Percentiles rank a stretch among this genome's conserved stretches.
Conservation (phyloP, 352 stramenopile species). For the Halophytophthora batemanensis region DNA sequence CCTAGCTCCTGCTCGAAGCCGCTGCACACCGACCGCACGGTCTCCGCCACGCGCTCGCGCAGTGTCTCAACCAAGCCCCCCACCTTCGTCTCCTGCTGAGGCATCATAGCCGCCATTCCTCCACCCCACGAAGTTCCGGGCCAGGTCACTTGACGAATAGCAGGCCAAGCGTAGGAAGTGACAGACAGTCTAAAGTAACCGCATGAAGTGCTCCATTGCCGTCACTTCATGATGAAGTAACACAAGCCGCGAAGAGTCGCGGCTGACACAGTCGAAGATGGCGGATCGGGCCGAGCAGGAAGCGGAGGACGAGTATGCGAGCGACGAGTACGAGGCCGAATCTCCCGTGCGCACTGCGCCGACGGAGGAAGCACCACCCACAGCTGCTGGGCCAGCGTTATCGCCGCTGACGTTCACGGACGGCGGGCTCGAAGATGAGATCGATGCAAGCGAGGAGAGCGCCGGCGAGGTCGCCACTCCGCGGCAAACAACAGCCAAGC, state of each 20-base stretch:
- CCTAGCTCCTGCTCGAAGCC: constrained; percentile 8
- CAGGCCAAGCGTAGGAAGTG: no score
- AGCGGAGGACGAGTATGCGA: constrained; percentile 19
- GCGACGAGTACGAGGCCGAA: constrained; percentile 32
- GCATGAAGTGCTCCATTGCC: no score
- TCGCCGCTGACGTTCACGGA: constrained; percentile 6
- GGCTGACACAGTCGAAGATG: constrained; percentile 17
- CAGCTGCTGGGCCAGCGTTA: constrained; percentile 1
- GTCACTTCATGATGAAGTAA: no score
- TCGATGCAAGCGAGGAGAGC: constrained; percentile 7
- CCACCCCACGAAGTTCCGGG: no score
- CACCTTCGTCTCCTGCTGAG: constrained; percentile 32
- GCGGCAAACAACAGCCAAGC: not conserved
- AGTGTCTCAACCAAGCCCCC: constrained; percentile 1
- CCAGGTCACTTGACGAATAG: no score
- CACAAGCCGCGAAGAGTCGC: not conserved
- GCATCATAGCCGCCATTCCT: not conserved
- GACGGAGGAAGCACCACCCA: not conserved
- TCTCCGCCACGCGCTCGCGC: constrained; percentile 13
- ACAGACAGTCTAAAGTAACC: no score
- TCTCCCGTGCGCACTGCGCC: constrained; percentile 13
- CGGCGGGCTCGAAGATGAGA: constrained; percentile 8
- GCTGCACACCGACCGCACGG: constrained; percentile 11
- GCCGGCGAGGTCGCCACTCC: constrained; percentile 15
- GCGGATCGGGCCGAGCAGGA: constrained; percentile 9